Evolutionary conservation across 2,329 filamentous ascomycete species (phyloP), one percentile per base, ranked within the genome.

Genomic region (Trichoderma arundinaceum): DNA sequence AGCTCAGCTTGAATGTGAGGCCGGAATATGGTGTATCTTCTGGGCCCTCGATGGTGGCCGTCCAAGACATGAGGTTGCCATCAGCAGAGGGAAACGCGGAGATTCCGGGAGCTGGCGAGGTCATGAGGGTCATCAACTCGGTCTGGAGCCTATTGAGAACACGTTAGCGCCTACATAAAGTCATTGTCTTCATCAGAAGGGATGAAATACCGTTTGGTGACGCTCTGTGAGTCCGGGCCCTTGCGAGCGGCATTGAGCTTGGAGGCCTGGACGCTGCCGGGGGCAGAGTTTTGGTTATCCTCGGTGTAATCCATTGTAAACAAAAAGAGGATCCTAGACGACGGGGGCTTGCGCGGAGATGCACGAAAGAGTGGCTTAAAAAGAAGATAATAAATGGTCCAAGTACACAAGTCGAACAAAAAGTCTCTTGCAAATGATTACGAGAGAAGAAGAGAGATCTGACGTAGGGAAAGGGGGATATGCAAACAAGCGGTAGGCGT

Each of bases 41-140:
- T 51, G 96, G 95, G 13, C 95, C 95, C 72, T 90, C 88, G 76
- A 99, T 96, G 51, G 95, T 99, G 57, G 92, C 96, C 44, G 90
- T 93, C 95, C 95, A 99, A 41, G 88, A 88, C 73, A 96, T 89
- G 69, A 97, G 86, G 82, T 97, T 95, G 76, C 92, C 92, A 76
- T 96, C 92, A 41, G 89, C 89, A 66, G 92, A 90, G 33, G 95
- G 95, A 78, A 99, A 99, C 69, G 96, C 96, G 64, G 94, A 97
- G 74, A 98, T 89, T 71, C 95, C 95, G 13, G 94, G 92, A 0
- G 94, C 94, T 1, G 94, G 90, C 48, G 94, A 94, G 73, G 93
- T 94, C 95, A 99, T 98, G 72, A 99, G 88, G 78, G 95, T 90
- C 94, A 99, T 98, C 71, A 99, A 86, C 80, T 99, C 95, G 56